A percentile compares a stretch with the other conserved stretches of the same genome.
phyloP scores from a whole-genome alignment of 2,329 filamentous ascomycete genomes.

The Aspergillus sp. region DNA sequence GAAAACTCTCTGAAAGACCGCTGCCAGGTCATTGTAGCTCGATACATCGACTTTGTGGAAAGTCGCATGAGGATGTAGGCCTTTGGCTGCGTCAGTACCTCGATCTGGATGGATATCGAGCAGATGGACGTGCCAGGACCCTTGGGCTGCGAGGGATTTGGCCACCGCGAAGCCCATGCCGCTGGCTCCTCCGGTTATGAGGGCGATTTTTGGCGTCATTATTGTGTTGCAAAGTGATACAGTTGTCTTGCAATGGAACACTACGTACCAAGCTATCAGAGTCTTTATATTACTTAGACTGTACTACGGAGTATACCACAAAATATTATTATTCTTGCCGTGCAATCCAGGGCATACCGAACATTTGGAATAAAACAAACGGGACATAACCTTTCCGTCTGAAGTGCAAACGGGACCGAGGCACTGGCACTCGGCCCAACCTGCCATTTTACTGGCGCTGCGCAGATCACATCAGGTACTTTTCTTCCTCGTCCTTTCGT shows the following conservation, averaged over 20 bases:
- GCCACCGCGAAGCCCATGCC: slow-evolving; percentile 42
- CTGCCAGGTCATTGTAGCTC: slow-evolving; percentile 27
- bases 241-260: not conserved
- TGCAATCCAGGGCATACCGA: no score
- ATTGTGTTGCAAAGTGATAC: not conserved
- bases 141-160: slow-evolving; percentile 30
- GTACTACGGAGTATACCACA: no score
- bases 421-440: not conserved
- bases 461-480: not conserved
- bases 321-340: no score
- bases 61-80: slow-evolving; percentile 21
- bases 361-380: not conserved
- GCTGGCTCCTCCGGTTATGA: slow-evolving; percentile 24
- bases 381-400: not conserved
- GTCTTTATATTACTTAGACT: not conserved
- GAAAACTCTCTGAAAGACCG: slow-evolving; percentile 35
- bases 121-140: slow-evolving; percentile 37
- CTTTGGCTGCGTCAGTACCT: slow-evolving; percentile 22
- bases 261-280: not conserved
- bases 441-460: not conserved
- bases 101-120: slow-evolving; percentile 35
- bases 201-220: slow-evolving; percentile 7
- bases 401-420: not conserved
- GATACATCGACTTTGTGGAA: slow-evolving; percentile 29
- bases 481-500: not conserved